phyloP scores from a whole-genome alignment of 139 green algal genomes.

The Micractinium conductrix region DNA sequence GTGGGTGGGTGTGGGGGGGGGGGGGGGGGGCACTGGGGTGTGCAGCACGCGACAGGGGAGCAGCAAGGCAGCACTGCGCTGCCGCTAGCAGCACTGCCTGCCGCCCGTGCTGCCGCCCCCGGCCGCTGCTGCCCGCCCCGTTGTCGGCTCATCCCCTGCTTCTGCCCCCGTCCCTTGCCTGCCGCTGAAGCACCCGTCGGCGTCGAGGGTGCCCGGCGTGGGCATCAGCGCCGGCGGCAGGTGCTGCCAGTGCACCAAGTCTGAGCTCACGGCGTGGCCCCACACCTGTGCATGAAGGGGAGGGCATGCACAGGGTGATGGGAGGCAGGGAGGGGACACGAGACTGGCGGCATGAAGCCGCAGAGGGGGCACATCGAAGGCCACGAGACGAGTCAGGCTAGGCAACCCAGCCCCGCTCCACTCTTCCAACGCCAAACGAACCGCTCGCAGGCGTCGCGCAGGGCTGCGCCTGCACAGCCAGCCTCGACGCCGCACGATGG shows the following conservation, averaged over 20 bases:
- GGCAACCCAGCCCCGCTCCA: too few relatives aligned
- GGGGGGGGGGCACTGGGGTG: not conserved
- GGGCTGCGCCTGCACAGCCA: too few relatives aligned
- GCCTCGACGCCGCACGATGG: too few relatives aligned
- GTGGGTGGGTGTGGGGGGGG: too few relatives aligned
- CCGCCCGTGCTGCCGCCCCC: not conserved
- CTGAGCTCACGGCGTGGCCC: conserved; percentile 78
- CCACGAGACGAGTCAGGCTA: too few relatives aligned
- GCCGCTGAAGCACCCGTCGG: conserved; percentile 86
- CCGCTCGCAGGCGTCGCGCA: too few relatives aligned
- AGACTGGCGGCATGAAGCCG: too few relatives aligned
- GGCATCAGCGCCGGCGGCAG: conserved; percentile 77
- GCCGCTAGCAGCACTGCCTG: not conserved
- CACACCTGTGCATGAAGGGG: conserved; percentile 62
- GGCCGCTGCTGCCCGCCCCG: not conserved
- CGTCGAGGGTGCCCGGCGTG: conserved; percentile 69
- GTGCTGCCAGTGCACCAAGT: conserved; percentile 80
- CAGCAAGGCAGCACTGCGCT: too few relatives aligned
- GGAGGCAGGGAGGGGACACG: not conserved
- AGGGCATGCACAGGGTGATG: not conserved
- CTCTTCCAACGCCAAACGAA: too few relatives aligned
- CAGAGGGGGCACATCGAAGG: too few relatives aligned
- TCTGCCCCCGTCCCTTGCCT: not conserved
- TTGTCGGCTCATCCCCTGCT: not conserved
- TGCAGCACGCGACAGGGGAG: not conserved